phyloP scores from a whole-genome alignment of 2,329 filamentous ascomycete genomes.

The Grosmannia serpens region DNA sequence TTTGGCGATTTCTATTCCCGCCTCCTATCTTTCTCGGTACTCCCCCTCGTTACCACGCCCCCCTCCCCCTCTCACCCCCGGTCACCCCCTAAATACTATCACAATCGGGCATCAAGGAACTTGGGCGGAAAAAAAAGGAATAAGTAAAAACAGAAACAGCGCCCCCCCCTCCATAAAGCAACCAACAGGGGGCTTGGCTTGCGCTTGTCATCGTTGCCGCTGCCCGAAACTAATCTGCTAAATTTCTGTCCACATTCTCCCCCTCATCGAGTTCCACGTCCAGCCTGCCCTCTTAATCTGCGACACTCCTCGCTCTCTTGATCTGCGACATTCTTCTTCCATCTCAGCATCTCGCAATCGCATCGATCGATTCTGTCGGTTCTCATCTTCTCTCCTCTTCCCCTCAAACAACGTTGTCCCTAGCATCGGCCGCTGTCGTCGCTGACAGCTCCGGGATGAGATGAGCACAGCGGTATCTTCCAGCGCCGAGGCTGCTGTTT shows the following conservation, averaged over 20 bases:
- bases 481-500: slow-evolving; percentile 19
- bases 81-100: background rate
- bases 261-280: background rate
- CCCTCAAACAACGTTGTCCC: background rate
- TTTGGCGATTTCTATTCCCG: background rate
- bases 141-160: background rate
- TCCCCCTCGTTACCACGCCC: background rate
- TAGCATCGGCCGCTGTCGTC: background rate
- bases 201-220: background rate
- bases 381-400: background rate
- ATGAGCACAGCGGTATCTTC: slow-evolving; percentile 24
- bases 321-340: no score
- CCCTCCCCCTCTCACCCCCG: background rate
- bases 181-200: background rate
- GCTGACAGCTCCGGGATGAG: slow-evolving; percentile 11
- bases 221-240: background rate
- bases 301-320: no score
- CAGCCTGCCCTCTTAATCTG: background rate
- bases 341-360: background rate
- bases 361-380: background rate
- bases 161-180: background rate
- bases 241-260: background rate
- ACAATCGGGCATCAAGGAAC: background rate
- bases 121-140: background rate
- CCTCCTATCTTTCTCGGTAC: background rate